Evolutionary conservation across 140 eudicot genomes (phyloP).

Genomic region (Stevia rebaudiana): DNA sequence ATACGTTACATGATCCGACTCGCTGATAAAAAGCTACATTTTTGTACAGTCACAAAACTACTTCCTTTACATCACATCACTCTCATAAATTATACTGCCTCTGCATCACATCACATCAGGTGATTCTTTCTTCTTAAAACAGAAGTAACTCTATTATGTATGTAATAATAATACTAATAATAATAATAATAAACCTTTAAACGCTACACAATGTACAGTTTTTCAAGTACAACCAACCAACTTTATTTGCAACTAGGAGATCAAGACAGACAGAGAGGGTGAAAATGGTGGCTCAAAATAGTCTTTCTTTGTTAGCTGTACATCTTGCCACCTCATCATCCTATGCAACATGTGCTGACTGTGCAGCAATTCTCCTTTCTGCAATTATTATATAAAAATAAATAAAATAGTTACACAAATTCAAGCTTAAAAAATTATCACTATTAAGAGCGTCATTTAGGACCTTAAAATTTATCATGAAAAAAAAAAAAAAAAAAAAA

Average conservation of each 20-base stretch:
- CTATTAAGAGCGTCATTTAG: not conserved
- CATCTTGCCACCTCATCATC: slow-evolving; percentile 36
- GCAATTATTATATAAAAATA: slow-evolving; percentile 23
- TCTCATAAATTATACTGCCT: slow-evolving; percentile 28
- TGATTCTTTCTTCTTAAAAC: slow-evolving; percentile 36
- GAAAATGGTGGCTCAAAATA: slow-evolving; percentile 72
- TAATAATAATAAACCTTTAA: slow-evolving; percentile 36
- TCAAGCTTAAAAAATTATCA: not conserved
- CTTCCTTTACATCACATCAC: slow-evolving; percentile 4
- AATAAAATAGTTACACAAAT: no score
- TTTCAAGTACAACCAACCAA: slow-evolving; percentile 45
- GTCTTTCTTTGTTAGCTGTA: slow-evolving; percentile 96
- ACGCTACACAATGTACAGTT: slow-evolving; percentile 85
- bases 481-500: no score
- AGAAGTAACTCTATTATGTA: slow-evolving; percentile 25
- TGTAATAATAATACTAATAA: no score
- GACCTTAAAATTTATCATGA: not conserved
- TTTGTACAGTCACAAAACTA: slow-evolving; percentile 65
- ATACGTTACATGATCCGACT: slow-evolving; percentile 7
- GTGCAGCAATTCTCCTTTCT: slow-evolving; percentile 88
- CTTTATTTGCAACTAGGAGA: slow-evolving; percentile 52
- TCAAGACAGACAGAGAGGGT: slow-evolving; percentile 24
- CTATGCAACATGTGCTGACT: slow-evolving; percentile 50
- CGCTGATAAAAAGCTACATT: slow-evolving; percentile 36
- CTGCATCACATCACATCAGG: slow-evolving; percentile 17